Evolutionary conservation across 2,329 filamentous ascomycete genomes (phyloP).

Genomic region (Cladosporium sp.): DNA sequence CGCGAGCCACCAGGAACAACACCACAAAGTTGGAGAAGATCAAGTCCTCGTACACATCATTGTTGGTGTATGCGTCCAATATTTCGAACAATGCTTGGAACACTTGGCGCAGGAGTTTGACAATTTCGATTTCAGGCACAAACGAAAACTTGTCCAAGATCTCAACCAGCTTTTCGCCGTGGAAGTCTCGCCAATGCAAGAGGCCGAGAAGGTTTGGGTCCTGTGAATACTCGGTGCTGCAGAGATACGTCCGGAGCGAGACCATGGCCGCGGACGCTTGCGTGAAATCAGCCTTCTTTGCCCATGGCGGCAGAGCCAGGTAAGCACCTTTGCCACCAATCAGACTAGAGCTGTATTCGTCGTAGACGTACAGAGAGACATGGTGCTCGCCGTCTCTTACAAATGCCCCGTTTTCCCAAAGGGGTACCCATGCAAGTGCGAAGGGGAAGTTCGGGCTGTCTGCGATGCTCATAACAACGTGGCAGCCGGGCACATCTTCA

Average conservation of each 20-base stretch:
- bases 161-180: conserved; percentile 65
- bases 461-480: conserved; percentile 84
- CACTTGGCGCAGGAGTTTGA: conserved; percentile 86
- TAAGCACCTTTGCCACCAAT: conserved; percentile 77
- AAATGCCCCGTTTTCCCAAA: conserved; percentile 91
- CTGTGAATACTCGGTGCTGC: conserved; percentile 92
- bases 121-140: conserved; percentile 94
- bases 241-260: conserved; percentile 77
- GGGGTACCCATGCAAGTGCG: conserved; percentile 83
- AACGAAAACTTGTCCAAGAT: conserved; percentile 82
- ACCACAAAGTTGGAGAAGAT: conserved; percentile 87
- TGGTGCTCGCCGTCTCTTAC: conserved; percentile 78
- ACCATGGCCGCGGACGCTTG: conserved; percentile 72
- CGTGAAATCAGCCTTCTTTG: conserved; percentile 67
- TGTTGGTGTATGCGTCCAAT: conserved; percentile 83
- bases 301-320: conserved; percentile 74
- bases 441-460: conserved; percentile 86
- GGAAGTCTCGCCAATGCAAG: conserved; percentile 63
- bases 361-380: conserved; percentile 81
- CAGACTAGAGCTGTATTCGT: conserved; percentile 80
- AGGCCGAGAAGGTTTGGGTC: conserved; percentile 81
- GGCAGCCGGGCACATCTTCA: conserved; percentile 73
- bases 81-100: conserved; percentile 90
- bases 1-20: conserved; percentile 88
- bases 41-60: conserved; percentile 86